Conservation (phyloP, 306 rosid genomes). For the Sicyos edulis region DNA sequence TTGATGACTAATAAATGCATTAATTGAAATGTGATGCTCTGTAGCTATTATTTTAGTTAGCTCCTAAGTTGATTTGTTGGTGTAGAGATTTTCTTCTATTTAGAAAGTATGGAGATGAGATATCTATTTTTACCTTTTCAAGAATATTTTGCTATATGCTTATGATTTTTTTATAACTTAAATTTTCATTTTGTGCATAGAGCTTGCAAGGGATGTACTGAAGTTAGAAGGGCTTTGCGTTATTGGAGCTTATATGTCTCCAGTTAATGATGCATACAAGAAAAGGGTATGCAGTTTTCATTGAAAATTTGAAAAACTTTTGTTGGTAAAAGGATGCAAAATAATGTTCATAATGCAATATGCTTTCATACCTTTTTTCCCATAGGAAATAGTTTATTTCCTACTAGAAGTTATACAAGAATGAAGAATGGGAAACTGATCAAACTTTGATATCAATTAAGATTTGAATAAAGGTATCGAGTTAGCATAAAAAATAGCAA, state of each 20-base stretch:
- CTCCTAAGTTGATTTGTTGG: neutral
- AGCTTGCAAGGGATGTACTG: slow-evolving; percentile 80
- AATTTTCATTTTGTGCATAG: slow-evolving; percentile 31
- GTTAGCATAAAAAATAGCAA: neutral
- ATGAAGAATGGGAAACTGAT: neutral
- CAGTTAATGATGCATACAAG: slow-evolving; percentile 90
- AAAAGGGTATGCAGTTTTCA: slow-evolving; percentile 48
- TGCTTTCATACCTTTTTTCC: neutral
- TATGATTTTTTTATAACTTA: neutral
- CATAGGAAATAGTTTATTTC: neutral
- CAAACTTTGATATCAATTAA: too few species aligned
- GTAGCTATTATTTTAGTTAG: neutral
- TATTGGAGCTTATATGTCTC: slow-evolving; percentile 86
- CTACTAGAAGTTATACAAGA: neutral
- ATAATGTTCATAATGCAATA: neutral
- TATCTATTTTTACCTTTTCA: neutral
- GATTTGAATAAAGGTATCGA: neutral
- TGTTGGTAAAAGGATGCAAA: neutral
- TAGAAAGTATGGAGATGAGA: neutral
- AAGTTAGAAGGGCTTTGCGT: slow-evolving; percentile 60
- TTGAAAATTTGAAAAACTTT: neutral
- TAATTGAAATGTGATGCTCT: neutral
- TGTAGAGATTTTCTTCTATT: neutral
- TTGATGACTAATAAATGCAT: neutral
- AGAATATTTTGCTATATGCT: neutral